Evolutionary conservation across 2,329 filamentous ascomycete genomes (phyloP).

Genomic region (Fusarium torreyae): DNA sequence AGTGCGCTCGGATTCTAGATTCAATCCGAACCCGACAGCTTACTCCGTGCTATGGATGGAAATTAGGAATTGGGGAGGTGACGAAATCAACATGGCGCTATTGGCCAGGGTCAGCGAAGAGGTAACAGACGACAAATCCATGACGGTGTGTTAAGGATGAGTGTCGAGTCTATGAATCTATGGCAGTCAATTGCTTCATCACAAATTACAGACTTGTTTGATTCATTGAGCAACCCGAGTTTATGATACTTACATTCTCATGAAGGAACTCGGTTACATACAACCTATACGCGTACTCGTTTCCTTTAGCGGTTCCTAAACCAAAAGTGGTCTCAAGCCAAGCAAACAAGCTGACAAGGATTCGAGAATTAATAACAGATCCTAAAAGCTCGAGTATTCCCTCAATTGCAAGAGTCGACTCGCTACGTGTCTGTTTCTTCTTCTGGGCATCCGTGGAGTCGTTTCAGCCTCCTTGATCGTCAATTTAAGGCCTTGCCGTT

Average conservation of each 20-base stretch:
- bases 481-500: conserved; percentile 17
- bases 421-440: not conserved
- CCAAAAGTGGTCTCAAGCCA: conserved; percentile 3
- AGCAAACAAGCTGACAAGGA: conserved; percentile 3
- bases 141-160: conserved; percentile 7
- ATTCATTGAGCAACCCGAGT: conserved; percentile 2
- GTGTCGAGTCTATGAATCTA: not conserved
- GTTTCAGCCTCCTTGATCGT: conserved; percentile 4
- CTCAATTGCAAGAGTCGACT: not conserved
- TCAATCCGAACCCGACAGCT: conserved; percentile 39
- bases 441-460: conserved; percentile 1
- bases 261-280: not conserved
- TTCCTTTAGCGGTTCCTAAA: not conserved
- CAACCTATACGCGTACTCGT: conserved; percentile 1
- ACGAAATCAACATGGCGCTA: conserved; percentile 21
- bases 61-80: conserved; percentile 12
- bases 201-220: not conserved
- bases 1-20: conserved; percentile 27
- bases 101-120: conserved; percentile 25
- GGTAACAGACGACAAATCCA: conserved; percentile 16
- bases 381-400: conserved; percentile 1
- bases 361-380: not conserved
- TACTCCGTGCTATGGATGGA: conserved; percentile 18
- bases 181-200: not conserved
- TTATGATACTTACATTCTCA: not conserved